Evolutionary conservation across 208 protist genomes (phyloP).

Genomic region (Trypanosoma boissoni): DNA sequence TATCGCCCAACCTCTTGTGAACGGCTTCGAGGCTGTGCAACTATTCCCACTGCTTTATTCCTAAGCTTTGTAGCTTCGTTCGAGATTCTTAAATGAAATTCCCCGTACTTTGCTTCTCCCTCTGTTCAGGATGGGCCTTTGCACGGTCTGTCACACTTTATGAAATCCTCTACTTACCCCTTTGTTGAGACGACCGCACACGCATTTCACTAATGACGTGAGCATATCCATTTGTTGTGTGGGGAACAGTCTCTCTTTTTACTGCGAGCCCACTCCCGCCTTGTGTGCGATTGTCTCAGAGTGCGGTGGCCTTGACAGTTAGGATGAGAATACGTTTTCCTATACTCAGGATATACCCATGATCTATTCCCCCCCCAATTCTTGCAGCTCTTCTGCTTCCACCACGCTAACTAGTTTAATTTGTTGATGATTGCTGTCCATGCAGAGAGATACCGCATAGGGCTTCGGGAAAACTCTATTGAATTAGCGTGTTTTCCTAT

Average conservation of each 20-base stretch:
- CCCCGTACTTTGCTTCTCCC: neutral
- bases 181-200: neutral
- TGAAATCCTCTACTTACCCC: conserved; percentile 2
- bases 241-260: neutral
- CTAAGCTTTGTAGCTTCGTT: neutral
- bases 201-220: neutral
- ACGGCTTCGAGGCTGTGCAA: neutral
- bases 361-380: neutral
- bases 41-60: conserved; percentile 1
- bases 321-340: neutral
- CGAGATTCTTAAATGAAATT: neutral
- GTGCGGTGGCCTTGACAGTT: neutral
- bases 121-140: neutral
- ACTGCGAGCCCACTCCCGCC: neutral
- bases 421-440: conserved; percentile 13
- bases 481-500: conserved; percentile 2
- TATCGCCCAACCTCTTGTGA: neutral
- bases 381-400: conserved; percentile 1
- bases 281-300: neutral
- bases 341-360: neutral
- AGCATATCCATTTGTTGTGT: conserved; percentile 2
- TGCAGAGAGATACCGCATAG: conserved; percentile 1
- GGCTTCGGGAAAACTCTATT: conserved; percentile 5
- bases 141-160: conserved; percentile 7
- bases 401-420: neutral